Percentiles rank a stretch among this genome's conserved stretches.
These are phyloP conservation scores for Bipolaris bicolor DNA, from an alignment of 2,329 filamentous ascomycete genomes.

Conservation along the genomic window DNA sequence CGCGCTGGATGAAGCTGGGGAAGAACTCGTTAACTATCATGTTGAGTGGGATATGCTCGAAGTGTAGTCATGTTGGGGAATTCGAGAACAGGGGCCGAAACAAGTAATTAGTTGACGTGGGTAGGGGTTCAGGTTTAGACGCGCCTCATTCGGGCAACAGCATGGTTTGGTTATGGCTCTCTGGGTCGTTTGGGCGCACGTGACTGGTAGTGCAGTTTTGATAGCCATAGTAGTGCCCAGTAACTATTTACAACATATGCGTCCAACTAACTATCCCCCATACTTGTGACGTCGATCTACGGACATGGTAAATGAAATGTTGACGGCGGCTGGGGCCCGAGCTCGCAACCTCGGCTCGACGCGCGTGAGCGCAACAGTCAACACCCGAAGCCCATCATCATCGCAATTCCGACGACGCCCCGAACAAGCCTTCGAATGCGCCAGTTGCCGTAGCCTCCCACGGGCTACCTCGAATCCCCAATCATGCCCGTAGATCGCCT, in stretches of 20 bases:
- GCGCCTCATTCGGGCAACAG: conserved; percentile 41
- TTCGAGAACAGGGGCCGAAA: background rate
- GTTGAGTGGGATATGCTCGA: background rate
- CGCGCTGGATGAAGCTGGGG: conserved; percentile 53
- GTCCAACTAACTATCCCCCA: background rate
- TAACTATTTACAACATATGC: too few species aligned
- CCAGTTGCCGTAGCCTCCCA: conserved; percentile 6
- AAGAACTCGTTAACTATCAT: conserved; percentile 12
- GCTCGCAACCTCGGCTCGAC: conserved; percentile 39
- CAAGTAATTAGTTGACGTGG: background rate
- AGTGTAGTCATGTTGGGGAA: background rate
- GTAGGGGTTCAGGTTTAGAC: background rate
- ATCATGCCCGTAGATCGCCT: conserved; percentile 71
- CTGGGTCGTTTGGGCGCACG: background rate
- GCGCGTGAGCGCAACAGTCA: conserved; percentile 12
- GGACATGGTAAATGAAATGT: conserved; percentile 16
- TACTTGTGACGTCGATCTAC: conserved; percentile 21
- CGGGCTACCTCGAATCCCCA: conserved; percentile 10
- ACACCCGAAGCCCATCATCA: conserved; percentile 24
- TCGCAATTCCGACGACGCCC: background rate
- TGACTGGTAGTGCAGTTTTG: background rate
- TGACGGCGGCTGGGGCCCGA: conserved; percentile 22
- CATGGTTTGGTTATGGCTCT: conserved; percentile 24
- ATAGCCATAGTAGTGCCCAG: background rate
- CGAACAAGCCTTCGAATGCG: conserved; percentile 1